Conservation (phyloP, 352 stramenopile species). For the Elongisporangium senticosum region DNA sequence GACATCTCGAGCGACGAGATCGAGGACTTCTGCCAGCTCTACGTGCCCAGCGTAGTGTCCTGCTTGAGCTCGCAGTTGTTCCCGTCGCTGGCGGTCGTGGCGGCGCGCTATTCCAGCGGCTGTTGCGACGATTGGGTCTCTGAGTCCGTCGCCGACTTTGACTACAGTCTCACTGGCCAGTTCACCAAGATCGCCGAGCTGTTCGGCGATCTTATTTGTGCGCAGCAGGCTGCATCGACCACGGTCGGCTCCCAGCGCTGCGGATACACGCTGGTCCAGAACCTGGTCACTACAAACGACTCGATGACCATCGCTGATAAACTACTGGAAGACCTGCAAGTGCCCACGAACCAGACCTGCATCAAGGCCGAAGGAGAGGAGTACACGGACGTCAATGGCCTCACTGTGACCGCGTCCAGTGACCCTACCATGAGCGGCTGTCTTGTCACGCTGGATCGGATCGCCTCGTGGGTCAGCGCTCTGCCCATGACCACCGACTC, state of each 20-base stretch:
- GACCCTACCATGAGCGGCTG: constrained; percentile 35
- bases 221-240: constrained; percentile 37
- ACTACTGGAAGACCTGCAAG: constrained; percentile 38
- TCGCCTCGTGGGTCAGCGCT: constrained; percentile 35
- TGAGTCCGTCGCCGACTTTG: constrained; percentile 31
- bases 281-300: constrained; percentile 18
- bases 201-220: constrained; percentile 42
- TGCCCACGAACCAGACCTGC: constrained; percentile 52
- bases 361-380: constrained; percentile 35
- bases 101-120: constrained; percentile 32
- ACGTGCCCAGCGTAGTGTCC: constrained; percentile 36
- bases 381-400: constrained; percentile 36
- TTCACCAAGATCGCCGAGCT: constrained; percentile 51
- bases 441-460: constrained; percentile 37
- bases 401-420: constrained; percentile 15
- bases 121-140: constrained; percentile 52
- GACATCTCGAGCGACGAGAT: constrained; percentile 27
- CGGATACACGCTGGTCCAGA: constrained; percentile 46
- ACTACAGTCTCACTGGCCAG: constrained; percentile 56
- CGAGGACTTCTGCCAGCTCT: constrained; percentile 47
- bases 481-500: constrained; percentile 23
- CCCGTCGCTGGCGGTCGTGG: constrained; percentile 43
- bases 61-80: constrained; percentile 49
- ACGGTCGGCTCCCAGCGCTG: constrained; percentile 39
- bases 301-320: constrained; percentile 22